Evolutionary conservation across 352 stramenopile species (phyloP).

Genomic region (Pythium aphanidermatum): DNA sequence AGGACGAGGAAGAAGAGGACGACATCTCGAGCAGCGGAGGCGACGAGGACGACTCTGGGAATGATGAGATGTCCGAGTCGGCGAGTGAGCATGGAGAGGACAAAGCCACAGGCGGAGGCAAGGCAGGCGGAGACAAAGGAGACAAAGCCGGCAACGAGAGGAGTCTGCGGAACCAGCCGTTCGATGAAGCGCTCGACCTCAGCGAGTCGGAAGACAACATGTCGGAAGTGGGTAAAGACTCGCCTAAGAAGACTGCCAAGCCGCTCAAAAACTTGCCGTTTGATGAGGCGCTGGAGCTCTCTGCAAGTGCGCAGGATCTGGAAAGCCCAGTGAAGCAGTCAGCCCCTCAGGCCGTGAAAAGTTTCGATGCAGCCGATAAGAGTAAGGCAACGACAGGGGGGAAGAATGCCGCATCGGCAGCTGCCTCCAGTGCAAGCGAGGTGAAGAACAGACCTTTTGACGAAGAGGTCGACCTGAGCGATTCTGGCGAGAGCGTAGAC

Average conservation of each 20-base stretch:
- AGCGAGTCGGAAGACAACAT: slow-evolving; percentile 74
- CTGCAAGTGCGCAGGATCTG: slow-evolving; percentile 67
- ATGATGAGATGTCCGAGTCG: slow-evolving; percentile 34
- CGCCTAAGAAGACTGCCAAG: slow-evolving; percentile 50
- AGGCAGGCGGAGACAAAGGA: slow-evolving; percentile 1
- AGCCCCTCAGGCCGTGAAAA: slow-evolving; percentile 7
- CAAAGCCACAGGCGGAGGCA: slow-evolving; percentile 18
- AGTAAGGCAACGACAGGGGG: not conserved
- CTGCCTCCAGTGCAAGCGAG: slow-evolving; percentile 26
- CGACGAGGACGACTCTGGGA: slow-evolving; percentile 50
- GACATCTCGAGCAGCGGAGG: slow-evolving; percentile 22
- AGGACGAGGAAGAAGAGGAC: slow-evolving; percentile 36
- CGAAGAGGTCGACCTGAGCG: slow-evolving; percentile 81
- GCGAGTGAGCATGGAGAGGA: slow-evolving; percentile 33
- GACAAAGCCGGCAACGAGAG: slow-evolving; percentile 38
- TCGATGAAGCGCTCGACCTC: slow-evolving; percentile 84
- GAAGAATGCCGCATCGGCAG: not conserved
- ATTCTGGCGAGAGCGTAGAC: slow-evolving; percentile 80
- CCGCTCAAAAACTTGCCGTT: slow-evolving; percentile 75
- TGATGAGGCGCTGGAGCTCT: slow-evolving; percentile 80
- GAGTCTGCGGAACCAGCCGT: slow-evolving; percentile 69
- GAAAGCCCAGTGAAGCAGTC: slow-evolving; percentile 47
- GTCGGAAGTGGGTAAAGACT: slow-evolving; percentile 33
- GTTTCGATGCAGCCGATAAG: not conserved
- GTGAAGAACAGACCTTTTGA: slow-evolving; percentile 85